A percentile compares a stretch with the other conserved stretches of the same genome.
phyloP scores from a whole-genome alignment of 106 monocot species.

The Phalaenopsis equestris region DNA sequence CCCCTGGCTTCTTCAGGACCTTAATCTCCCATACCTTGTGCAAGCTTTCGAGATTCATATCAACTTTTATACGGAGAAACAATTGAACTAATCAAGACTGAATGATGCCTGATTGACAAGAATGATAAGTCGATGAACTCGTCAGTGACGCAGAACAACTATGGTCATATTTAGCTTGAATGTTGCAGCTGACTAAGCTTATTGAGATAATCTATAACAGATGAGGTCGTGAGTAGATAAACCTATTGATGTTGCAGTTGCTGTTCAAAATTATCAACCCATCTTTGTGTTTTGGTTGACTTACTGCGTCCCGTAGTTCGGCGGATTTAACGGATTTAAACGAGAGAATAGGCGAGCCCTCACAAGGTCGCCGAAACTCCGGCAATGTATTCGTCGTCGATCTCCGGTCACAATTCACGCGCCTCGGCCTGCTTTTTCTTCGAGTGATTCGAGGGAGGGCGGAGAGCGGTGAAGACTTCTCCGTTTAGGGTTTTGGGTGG shows the following conservation, averaged over 20 bases:
- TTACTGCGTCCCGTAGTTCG: too few relatives aligned
- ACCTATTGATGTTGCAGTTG: neutral
- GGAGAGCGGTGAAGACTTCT: too few relatives aligned
- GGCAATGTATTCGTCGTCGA: too few relatives aligned
- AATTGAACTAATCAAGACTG: neutral
- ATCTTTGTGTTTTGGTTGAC: too few relatives aligned
- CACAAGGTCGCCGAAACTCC: too few relatives aligned
- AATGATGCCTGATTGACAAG: neutral
- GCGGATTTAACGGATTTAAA: too few relatives aligned
- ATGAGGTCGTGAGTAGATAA: neutral
- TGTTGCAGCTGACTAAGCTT: neutral
- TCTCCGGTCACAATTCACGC: too few relatives aligned
- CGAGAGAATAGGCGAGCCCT: too few relatives aligned
- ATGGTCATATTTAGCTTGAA: neutral
- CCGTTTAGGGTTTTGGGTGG: too few relatives aligned
- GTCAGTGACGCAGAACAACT: neutral
- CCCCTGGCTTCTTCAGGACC: constrained; percentile 69
- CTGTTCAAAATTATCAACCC: neutral
- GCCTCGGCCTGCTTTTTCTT: too few relatives aligned
- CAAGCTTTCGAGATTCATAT: constrained; percentile 57
- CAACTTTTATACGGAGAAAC: neutral
- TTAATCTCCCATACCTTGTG: constrained; percentile 84
- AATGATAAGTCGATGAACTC: neutral
- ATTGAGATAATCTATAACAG: neutral
- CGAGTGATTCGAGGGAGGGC: too few relatives aligned